A percentile compares a stretch with the other conserved stretches of the same genome.
phyloP scores from a whole-genome alignment of 2,329 filamentous ascomycete genomes.

The Xylaria sp. region DNA sequence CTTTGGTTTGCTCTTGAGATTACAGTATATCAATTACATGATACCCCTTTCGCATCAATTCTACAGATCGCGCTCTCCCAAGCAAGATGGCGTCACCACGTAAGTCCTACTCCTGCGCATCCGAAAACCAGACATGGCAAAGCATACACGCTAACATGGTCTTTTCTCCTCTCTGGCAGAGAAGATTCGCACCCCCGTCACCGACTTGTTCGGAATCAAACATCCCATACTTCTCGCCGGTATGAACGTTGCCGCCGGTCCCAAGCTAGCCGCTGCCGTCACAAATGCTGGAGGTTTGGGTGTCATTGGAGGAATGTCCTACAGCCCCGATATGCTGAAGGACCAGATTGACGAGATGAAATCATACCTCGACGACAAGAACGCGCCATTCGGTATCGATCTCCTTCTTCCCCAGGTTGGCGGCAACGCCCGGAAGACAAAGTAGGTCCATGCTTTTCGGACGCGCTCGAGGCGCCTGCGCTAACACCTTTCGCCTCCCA shows the following conservation, averaged over 20 bases:
- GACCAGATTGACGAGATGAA: constrained; percentile 97
- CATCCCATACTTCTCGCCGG: constrained; percentile 94
- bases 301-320: constrained; percentile 93
- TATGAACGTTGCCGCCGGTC: constrained; percentile 98
- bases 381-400: constrained; percentile 93
- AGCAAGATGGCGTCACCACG: constrained; percentile 44
- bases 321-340: constrained; percentile 95
- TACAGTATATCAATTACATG: neutral
- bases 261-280: constrained; percentile 93
- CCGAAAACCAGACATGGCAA: constrained; percentile 8
- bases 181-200: constrained; percentile 87
- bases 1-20: neutral
- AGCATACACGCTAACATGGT: constrained; percentile 26
- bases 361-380: constrained; percentile 85
- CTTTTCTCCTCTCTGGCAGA: constrained; percentile 55
- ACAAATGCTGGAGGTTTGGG: constrained; percentile 96
- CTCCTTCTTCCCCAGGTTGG: constrained; percentile 93
- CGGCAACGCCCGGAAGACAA: constrained; percentile 92
- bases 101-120: constrained; percentile 28
- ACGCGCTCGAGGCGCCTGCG: constrained; percentile 19
- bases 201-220: constrained; percentile 97
- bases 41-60: neutral
- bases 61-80: neutral
- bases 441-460: constrained; percentile 53
- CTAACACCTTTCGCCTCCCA: constrained; percentile 47